phyloP scores from a whole-genome alignment of 495 filamentous ascomycete species.

The Hypoxylon lienhwacheense region DNA sequence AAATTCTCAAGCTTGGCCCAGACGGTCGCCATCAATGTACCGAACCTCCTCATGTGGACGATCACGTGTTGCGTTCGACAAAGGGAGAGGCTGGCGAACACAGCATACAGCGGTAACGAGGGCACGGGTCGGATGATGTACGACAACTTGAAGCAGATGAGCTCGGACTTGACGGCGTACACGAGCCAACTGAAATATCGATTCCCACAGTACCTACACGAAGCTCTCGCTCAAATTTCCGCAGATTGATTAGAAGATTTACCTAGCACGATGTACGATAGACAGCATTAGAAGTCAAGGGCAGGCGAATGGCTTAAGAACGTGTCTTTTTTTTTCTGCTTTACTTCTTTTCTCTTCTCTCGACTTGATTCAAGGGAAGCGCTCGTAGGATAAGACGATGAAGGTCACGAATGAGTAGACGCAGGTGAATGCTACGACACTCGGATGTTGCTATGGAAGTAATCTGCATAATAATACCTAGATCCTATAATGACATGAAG shows the following conservation, averaged over 20 bases:
- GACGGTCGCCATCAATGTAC: conserved; percentile 80
- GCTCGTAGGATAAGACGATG: neutral
- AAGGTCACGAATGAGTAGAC: too few species aligned
- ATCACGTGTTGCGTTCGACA: conserved; percentile 79
- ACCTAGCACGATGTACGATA: too few species aligned
- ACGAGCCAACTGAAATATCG: conserved; percentile 92
- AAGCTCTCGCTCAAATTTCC: conserved; percentile 75
- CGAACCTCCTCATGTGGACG: conserved; percentile 88
- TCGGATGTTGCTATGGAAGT: too few species aligned
- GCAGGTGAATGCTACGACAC: too few species aligned
- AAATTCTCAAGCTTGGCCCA: conserved; percentile 73
- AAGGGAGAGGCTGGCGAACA: conserved; percentile 64
- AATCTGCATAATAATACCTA: too few species aligned
- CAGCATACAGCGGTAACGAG: conserved; percentile 72
- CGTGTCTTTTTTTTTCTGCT: neutral
- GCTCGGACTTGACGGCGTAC: conserved; percentile 89
- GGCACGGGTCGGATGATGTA: conserved; percentile 66
- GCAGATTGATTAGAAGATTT: conserved; percentile 53
- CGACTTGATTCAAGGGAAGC: neutral
- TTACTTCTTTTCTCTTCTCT: neutral
- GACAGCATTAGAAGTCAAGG: conserved; percentile 1
- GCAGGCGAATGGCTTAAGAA: neutral
- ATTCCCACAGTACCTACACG: conserved; percentile 70
- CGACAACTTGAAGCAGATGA: conserved; percentile 70
- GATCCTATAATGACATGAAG: too few species aligned